A percentile compares a stretch with the other conserved stretches of the same genome.
Evolutionary conservation across 2,329 filamentous ascomycete genomes (phyloP).

Genomic region (Clonostachys sp.): DNA sequence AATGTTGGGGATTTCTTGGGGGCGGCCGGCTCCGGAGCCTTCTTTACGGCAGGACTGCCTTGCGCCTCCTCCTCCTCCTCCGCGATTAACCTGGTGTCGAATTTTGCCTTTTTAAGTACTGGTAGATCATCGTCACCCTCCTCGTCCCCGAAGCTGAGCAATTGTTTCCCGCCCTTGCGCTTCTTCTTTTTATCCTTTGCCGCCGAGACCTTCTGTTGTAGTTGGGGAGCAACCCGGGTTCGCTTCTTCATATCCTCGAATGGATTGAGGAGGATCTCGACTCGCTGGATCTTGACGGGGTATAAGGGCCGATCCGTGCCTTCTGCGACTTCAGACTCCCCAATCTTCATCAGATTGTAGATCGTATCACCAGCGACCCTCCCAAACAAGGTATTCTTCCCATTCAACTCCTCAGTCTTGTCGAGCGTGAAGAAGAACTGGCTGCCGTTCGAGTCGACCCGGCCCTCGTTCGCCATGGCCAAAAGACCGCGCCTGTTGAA

Average conservation of each 20-base stretch:
- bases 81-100: constrained; percentile 70
- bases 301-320: constrained; percentile 81
- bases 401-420: constrained; percentile 78
- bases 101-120: constrained; percentile 71
- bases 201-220: constrained; percentile 18
- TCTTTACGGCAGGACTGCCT: constrained; percentile 16
- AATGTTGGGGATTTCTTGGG: constrained; percentile 12
- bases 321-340: constrained; percentile 76
- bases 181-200: constrained; percentile 63
- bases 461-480: constrained; percentile 92
- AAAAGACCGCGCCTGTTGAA: constrained; percentile 87
- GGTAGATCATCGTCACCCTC: constrained; percentile 48
- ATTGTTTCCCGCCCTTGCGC: constrained; percentile 69
- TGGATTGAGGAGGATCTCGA: constrained; percentile 76
- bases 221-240: constrained; percentile 40
- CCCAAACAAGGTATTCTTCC: constrained; percentile 91
- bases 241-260: constrained; percentile 78
- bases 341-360: constrained; percentile 93
- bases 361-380: constrained; percentile 90
- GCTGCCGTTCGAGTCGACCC: constrained; percentile 77
- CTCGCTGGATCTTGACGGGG: constrained; percentile 69
- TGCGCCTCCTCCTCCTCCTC: constrained; percentile 33
- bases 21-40: constrained; percentile 16
- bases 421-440: constrained; percentile 96
- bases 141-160: constrained; percentile 74